Evolutionary conservation across 805 yeast species (phyloP), one percentile per base, ranked within the genome.

Genomic region (Sungouiella thailandica): DNA sequence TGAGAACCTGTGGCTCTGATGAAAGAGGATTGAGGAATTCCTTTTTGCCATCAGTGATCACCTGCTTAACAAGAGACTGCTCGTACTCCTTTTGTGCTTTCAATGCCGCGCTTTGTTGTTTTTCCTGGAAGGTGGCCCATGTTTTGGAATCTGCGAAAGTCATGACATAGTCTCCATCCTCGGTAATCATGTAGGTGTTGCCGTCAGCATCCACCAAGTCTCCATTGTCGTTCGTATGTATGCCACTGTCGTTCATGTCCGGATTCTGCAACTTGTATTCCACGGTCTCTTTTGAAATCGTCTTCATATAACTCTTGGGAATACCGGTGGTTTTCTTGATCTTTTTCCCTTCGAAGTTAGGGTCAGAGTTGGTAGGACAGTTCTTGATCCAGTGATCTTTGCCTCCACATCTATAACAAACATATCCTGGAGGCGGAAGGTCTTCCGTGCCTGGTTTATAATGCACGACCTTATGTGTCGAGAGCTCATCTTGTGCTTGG

Each of bases 321-420:
- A 93, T 93, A 80, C 99, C 99, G 0, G 97, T 93, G 0, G 97
- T 89, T 48, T 95, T 74, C 49, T 85, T 83, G 31, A 93, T 83
- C 40, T 94, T 72, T 52, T 85, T 86, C 13, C 95, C 95, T 53
- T 90, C 97, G 72, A 88, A 88, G 48, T 78, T 84, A 2, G 96
- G 96, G 59, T 90, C 97, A 28, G 76, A 78, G 51, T 85, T 83
- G 3, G 95, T 86, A 0, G 99, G 98, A 66, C 99, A 93, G 49
- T 88, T 86, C 53, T 83, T 84, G 39, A 93, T 90, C 88, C 95
- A 90, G 58, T 93, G 99, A 40, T 74, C 75, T 58, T 87, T 85
- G 18, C 84, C 86, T 31, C 97, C 97, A 65, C 99, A 93, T 53
- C 96, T 72, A 57, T 93, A 90, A 58, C 99, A 93, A 55, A 90